A percentile compares a stretch with the other conserved stretches of the same genome.
Evolutionary conservation across 2,329 filamentous ascomycete species (phyloP).

Genomic region (Beauveria caledonica): DNA sequence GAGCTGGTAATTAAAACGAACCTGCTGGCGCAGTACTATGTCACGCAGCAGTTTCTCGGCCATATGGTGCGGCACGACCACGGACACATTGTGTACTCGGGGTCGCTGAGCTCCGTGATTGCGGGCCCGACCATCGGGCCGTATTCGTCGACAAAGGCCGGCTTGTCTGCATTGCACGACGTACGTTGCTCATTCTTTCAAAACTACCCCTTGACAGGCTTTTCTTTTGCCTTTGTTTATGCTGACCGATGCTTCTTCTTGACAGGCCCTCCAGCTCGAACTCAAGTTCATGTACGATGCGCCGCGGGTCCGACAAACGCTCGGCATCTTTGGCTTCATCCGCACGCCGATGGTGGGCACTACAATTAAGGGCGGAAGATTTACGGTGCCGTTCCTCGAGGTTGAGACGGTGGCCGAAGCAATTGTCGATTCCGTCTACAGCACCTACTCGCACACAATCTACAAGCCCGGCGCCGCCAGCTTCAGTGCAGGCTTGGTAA

Average conservation of each 20-base stretch:
- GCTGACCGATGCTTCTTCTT: neutral
- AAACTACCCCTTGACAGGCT: no score
- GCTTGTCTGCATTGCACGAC: constrained; percentile 23
- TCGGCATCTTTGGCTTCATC: constrained; percentile 25
- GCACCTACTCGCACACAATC: constrained; percentile 22
- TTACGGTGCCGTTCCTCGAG: constrained; percentile 24
- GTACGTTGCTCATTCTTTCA: constrained; percentile 7
- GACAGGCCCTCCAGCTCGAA: constrained; percentile 24
- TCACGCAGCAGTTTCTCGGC: constrained; percentile 51
- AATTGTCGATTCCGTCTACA: constrained; percentile 22
- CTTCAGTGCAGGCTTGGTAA: constrained; percentile 21
- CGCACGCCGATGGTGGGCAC: constrained; percentile 22
- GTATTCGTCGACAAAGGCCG: constrained; percentile 49
- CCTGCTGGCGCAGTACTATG: constrained; percentile 49
- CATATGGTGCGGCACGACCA: constrained; percentile 49
- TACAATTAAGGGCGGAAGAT: constrained; percentile 18
- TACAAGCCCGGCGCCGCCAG: constrained; percentile 23
- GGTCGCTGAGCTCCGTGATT: constrained; percentile 47
- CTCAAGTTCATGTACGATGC: constrained; percentile 22
- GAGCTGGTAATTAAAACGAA: constrained; percentile 34
- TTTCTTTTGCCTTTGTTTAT: neutral
- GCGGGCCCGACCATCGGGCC: constrained; percentile 48
- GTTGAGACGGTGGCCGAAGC: constrained; percentile 25
- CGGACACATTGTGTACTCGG: constrained; percentile 56
- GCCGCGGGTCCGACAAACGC: constrained; percentile 20